A percentile compares a stretch with the other conserved stretches of the same genome.
Conservation (phyloP, 306 rosid species). For the Alnus glutinosa region DNA sequence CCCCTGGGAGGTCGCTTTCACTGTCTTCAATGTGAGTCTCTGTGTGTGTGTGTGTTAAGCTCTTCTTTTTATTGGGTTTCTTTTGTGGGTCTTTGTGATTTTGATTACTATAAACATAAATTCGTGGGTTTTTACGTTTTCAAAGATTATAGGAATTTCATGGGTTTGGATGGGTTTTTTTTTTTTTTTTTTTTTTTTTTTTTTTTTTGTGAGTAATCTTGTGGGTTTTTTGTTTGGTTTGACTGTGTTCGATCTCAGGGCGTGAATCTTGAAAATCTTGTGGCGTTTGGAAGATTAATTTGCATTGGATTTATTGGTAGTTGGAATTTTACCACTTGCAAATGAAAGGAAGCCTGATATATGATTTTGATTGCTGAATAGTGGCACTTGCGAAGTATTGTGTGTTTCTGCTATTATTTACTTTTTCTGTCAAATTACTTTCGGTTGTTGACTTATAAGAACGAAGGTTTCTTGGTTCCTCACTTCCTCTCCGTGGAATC, state of each 20-base stretch:
- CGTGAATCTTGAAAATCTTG: conserved; percentile 5
- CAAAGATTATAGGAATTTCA: not conserved
- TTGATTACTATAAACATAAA: not conserved
- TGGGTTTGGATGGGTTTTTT: not conserved
- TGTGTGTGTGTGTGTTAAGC: not conserved
- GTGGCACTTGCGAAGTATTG: not conserved
- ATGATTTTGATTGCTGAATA: not conserved
- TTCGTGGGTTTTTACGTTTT: not conserved
- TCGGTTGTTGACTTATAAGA: not conserved
- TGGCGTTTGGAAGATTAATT: not conserved
- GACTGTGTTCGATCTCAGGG: not conserved
- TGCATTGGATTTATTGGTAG: not conserved
- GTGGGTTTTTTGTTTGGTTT: not conserved
- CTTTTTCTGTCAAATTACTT: not conserved
- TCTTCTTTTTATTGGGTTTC: not conserved
- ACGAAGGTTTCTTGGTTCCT: not conserved
- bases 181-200: not conserved
- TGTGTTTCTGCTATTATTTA: not conserved
- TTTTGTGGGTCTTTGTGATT: conserved; percentile 8
- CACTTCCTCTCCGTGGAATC: not conserved
- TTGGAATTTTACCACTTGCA: not conserved
- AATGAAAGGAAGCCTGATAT: not conserved
- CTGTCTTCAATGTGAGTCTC: conserved; percentile 70
- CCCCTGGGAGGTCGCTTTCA: conserved; percentile 95
- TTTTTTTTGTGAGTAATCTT: not conserved